These are phyloP conservation scores for Exophiala aquamarina DNA, from an alignment of 2,329 filamentous ascomycete genomes.

Conservation along the genomic window DNA sequence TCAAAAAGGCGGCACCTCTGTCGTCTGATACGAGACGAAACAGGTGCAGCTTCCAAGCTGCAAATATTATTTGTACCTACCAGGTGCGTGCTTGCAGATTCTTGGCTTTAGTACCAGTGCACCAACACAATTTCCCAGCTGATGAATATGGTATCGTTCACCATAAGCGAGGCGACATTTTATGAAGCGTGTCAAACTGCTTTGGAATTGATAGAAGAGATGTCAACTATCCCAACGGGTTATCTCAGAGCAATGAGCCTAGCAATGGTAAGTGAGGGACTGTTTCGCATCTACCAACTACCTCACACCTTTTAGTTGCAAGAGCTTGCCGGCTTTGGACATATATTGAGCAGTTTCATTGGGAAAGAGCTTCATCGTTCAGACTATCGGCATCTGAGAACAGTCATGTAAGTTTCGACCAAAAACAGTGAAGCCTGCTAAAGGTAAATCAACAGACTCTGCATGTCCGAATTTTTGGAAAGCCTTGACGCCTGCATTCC, in stretches of 20 bases:
- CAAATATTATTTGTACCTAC: conserved; percentile 12
- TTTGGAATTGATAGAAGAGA: conserved; percentile 13
- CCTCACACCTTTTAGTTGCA: conserved; percentile 9
- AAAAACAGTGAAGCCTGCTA: not conserved
- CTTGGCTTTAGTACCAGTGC: not conserved
- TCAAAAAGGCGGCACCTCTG: not conserved
- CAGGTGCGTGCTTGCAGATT: conserved; percentile 3
- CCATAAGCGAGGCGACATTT: conserved; percentile 5
- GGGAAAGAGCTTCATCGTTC: conserved; percentile 8
- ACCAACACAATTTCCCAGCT: no score
- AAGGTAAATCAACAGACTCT: conserved; percentile 4
- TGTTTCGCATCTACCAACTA: not conserved
- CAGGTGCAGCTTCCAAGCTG: conserved; percentile 9
- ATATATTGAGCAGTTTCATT: conserved; percentile 15
- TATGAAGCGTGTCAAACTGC: conserved; percentile 10
- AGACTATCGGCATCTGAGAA: conserved; percentile 16
- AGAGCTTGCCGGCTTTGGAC: conserved; percentile 14
- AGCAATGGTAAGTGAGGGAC: conserved; percentile 3
- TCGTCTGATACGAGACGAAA: conserved; percentile 8
- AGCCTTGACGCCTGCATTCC: conserved; percentile 8
- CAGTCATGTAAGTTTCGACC: conserved; percentile 7
- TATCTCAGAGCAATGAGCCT: conserved; percentile 14
- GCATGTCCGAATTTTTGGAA: conserved; percentile 15
- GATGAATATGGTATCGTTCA: conserved; percentile 7
- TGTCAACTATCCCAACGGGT: conserved; percentile 12